Percentiles rank a stretch among this genome's conserved stretches.
phyloP scores from a whole-genome alignment of 305 asterid genomes.

The Rubia tinctorum region DNA sequence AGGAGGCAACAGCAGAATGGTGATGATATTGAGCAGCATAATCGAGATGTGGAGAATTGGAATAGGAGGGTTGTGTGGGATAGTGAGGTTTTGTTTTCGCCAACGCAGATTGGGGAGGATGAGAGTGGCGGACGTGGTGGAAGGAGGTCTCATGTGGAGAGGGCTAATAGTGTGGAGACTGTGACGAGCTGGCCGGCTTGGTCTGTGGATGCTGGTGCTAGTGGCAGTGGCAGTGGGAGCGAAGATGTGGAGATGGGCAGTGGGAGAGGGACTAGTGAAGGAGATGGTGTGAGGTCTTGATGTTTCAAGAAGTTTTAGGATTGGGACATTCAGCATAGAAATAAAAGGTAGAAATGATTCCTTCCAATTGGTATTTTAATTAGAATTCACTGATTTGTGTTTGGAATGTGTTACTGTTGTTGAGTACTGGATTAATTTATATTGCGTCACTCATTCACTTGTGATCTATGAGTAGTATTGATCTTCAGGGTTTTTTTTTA shows the following conservation, averaged over 20 bases:
- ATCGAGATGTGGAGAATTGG: constrained; percentile 27
- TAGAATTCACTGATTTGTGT: not conserved
- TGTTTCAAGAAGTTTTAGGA: not conserved
- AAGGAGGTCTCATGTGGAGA: constrained; percentile 33
- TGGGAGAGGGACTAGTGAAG: constrained; percentile 10
- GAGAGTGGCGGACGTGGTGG: constrained; percentile 45
- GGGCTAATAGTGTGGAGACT: constrained; percentile 67
- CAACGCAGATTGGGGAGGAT: constrained; percentile 68
- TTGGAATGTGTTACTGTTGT: not conserved
- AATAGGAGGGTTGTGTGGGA: constrained; percentile 23
- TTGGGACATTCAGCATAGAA: constrained; percentile 1
- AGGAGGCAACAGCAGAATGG: constrained; percentile 41
- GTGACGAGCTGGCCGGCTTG: constrained; percentile 74
- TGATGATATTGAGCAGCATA: constrained; percentile 28
- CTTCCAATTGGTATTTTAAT: not conserved
- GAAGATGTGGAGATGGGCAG: constrained; percentile 31
- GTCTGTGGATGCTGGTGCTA: constrained; percentile 44
- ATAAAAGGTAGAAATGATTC: constrained; percentile 11
- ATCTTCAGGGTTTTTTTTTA: not conserved
- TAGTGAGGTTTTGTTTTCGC: constrained; percentile 53
- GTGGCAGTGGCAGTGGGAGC: constrained; percentile 42
- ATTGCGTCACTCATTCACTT: not conserved
- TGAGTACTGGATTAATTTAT: not conserved
- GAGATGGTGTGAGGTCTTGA: constrained; percentile 11
- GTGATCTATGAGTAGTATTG: not conserved